Base-by-base conservation (phyloP, 164 flowering plant species). In the Nymphaea colorata region DNA sequence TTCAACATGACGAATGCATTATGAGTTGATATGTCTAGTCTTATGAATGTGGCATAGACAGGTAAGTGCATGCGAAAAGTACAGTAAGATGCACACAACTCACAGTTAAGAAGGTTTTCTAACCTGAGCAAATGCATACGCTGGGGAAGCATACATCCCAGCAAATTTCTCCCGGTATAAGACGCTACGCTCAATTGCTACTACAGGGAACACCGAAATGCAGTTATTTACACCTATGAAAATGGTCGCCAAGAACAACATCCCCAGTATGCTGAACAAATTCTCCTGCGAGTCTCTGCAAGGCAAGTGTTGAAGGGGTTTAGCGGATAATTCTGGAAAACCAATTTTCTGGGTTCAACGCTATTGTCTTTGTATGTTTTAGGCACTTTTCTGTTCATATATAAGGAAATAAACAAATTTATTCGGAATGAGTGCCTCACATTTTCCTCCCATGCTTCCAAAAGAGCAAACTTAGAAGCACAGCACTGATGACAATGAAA, bases 131-230 rank as follows among this genome's bases (percentile, higher is more conserved):
- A 83, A 67, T 67, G 91, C 73, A 75, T 80, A 89, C 55, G 91
- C 81, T 83, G 78, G 77, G 15, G 91, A 66, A 67, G 89, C 83
- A 73, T 89, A 89, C 96, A 89, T 87, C 60, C 92, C 92, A 4
- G 96, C 85, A 74, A 81, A 84, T 74, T 74, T 80, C 74, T 89
- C 96, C 4, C 96, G 71, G 55, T 87, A 87, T 18, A 87, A 18
- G 41, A 86, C 93, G 43, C 62, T 79, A 64, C 93, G 67, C 69
- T 89, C 96, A 5, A 61, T 81, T 57, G 80, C 76, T 3, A 86
- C 74, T 67, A 79, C 69, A 17, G 87, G 87, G 41, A 86, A 18
- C 47, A 77, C 83, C 44, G 84, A 67, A n/a, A 86, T 72, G 67
- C 90, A 80, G 76, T 82, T 86, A 67, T 79, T 80, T 71, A 86